These are phyloP conservation scores for Chamaenerion angustifolium DNA, from an alignment of 345 rosid genomes.

Conservation along the genomic window DNA sequence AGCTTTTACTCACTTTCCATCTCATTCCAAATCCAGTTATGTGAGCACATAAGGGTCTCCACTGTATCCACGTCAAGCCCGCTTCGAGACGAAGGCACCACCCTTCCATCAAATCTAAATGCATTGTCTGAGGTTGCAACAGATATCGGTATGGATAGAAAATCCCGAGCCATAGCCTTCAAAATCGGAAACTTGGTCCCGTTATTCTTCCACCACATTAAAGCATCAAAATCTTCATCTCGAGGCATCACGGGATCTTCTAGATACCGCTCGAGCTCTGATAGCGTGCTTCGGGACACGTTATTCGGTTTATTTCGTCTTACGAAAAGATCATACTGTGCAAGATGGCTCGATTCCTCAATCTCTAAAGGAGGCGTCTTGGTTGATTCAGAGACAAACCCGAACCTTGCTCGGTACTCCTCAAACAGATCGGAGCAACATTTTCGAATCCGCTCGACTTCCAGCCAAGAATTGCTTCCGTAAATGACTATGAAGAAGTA, in stretches of 20 bases:
- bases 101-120: conserved; percentile 2
- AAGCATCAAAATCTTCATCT: not conserved
- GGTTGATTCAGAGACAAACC: not conserved
- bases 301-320: no score
- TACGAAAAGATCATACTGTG: not conserved
- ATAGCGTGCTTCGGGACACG: no score
- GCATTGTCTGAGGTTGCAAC: conserved; percentile 1
- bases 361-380: not conserved
- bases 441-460: conserved; percentile 3
- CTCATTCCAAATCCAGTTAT: conserved; percentile 5
- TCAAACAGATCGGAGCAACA: not conserved
- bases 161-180: conserved; percentile 5
- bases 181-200: conserved; percentile 1
- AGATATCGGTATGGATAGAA: not conserved
- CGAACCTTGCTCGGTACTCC: conserved; percentile 1
- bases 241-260: conserved; percentile 2
- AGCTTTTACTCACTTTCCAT: not conserved
- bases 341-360: not conserved
- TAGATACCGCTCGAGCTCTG: not conserved
- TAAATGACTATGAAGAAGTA: conserved; percentile 3
- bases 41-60: conserved; percentile 5
- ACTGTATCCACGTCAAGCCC: not conserved
- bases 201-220: conserved; percentile 3
- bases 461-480: not conserved
- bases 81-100: not conserved